phyloP scores from a whole-genome alignment of 768 basidiomycete species.

The Pleurotus giganteus region DNA sequence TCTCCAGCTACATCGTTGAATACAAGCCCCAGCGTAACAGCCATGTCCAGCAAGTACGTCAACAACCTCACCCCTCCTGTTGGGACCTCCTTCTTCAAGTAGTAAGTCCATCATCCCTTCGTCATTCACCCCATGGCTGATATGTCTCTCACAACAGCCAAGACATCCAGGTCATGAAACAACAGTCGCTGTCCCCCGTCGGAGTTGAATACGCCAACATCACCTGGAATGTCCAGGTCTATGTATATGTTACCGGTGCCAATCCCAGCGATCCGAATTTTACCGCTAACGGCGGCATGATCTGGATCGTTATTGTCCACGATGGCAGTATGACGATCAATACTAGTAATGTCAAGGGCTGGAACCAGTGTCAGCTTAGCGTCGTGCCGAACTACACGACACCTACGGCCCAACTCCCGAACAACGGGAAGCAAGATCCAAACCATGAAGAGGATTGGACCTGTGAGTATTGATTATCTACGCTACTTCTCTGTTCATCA shows the following conservation, averaged over 20 bases:
- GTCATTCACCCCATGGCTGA: background rate
- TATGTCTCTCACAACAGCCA: background rate
- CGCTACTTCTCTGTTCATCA: background rate
- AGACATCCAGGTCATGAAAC: background rate
- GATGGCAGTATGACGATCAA: background rate
- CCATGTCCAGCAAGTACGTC: slow-evolving; percentile 8
- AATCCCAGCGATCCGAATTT: background rate
- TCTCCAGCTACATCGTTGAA: too few relatives aligned
- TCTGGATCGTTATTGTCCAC: background rate
- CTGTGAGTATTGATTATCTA: background rate
- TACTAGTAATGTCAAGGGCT: background rate
- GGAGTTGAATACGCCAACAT: background rate
- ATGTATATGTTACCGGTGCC: background rate
- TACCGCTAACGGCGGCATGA: background rate
- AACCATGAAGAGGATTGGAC: background rate
- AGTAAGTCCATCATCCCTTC: background rate
- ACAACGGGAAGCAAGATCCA: background rate
- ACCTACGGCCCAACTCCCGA: background rate
- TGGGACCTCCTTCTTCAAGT: background rate
- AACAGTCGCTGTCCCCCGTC: background rate
- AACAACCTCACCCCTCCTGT: background rate
- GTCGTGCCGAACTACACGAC: background rate
- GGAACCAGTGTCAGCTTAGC: background rate
- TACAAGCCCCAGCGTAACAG: too few relatives aligned
- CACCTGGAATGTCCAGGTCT: background rate